Evolutionary conservation across 2,329 filamentous ascomycete genomes (phyloP), one percentile per base, ranked within the genome.

Genomic region (Paracamarosporium sp.): DNA sequence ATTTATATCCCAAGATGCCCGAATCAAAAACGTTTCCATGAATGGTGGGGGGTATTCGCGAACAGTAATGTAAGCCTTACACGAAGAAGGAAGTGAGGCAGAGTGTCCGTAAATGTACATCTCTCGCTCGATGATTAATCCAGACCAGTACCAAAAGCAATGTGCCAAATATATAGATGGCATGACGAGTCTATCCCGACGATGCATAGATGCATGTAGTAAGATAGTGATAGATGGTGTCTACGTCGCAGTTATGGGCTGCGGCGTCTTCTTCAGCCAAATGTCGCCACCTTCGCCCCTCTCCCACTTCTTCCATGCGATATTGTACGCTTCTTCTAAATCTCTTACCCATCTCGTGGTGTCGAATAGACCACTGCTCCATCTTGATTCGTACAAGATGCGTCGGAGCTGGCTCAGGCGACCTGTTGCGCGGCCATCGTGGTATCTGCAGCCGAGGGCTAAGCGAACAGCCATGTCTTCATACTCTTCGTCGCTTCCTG

Each of bases 331-430:
- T 60, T 86, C 84, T 79, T 99, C 95, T 20, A 99, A 79, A 77
- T 98, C 93, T 45, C 83, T 80, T 25, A 98, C 94, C 95, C 95
- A 99, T 66, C 95, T 85, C 66, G 83, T 86, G 5, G 95, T 99
- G 76, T 99, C 88, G 74, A 99, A 99, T 41, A 99, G 82, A 13
- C 90, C 90, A 76, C 93, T 96, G 27, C 82, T 86, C 90, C 92
- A 96, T 66, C 94, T 88, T 69, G 87, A 88, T 60, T 92, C 85
- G 80, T 93, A 98, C 11, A 99, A 79, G 68, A 97, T 81, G 72
- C 86, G 90, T 60, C 95, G 86, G 57, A 99, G 81, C 56, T 96
- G 89, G 50, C 88, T 86, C 52, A 99, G 79, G 55, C 93, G 84
- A 1, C 95, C 95, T 9, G 51, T 69, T 11, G 68, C 59, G 15